These are phyloP conservation scores for Nicotiana rustica DNA, from an alignment of 305 asterid genomes.

Conservation along the genomic window DNA sequence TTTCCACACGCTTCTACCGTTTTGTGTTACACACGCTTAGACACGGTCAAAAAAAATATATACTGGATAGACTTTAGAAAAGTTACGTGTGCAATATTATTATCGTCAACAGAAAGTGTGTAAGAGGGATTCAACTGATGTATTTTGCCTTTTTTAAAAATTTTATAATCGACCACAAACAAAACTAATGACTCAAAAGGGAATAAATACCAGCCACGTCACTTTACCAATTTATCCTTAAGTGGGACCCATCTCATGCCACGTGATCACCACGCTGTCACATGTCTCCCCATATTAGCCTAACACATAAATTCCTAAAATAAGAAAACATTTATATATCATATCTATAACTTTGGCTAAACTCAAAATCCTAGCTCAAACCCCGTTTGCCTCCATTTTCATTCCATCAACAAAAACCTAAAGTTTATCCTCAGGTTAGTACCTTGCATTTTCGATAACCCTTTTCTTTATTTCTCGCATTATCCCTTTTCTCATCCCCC, in stretches of 20 bases:
- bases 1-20: too few species aligned
- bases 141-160: too few species aligned
- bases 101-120: too few species aligned
- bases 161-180: too few species aligned
- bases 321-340: neutral
- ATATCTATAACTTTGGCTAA: too few species aligned
- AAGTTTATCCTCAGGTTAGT: neutral
- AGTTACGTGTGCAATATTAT: too few species aligned
- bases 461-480: neutral
- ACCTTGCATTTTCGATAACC: neutral
- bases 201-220: neutral
- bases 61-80: too few species aligned
- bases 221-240: neutral
- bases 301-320: neutral
- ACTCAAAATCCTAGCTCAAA: slow-evolving; percentile 19
- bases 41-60: too few species aligned
- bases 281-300: slow-evolving; percentile 3
- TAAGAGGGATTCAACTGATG: too few species aligned
- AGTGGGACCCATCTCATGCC: neutral
- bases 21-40: too few species aligned
- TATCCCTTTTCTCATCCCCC: neutral
- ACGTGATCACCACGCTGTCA: neutral
- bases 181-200: too few species aligned
- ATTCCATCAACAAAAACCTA: neutral
- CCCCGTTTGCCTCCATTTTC: slow-evolving; percentile 23